These are phyloP conservation scores for Centella asiatica DNA, from an alignment of 129 eudicot genomes.

Conservation along the genomic window DNA sequence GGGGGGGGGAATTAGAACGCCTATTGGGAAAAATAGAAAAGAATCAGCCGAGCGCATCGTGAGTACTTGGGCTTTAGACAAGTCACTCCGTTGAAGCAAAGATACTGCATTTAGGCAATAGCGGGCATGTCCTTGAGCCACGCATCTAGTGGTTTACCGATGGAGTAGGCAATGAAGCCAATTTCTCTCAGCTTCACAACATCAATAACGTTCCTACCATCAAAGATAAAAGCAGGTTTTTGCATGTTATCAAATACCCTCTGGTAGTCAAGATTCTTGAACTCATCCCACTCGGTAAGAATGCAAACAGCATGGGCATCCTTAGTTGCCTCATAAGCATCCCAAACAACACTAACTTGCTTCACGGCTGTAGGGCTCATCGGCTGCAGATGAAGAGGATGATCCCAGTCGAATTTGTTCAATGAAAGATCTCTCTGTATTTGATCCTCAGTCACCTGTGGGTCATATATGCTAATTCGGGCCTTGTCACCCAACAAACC, in stretches of 20 bases:
- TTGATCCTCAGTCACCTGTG: slow-evolving; percentile 87
- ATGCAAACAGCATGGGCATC: slow-evolving; percentile 77
- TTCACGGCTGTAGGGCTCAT: slow-evolving; percentile 82
- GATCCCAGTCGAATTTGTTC: slow-evolving; percentile 91
- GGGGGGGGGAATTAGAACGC: slow-evolving; percentile 6
- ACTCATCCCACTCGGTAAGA: slow-evolving; percentile 88
- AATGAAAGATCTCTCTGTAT: slow-evolving; percentile 74
- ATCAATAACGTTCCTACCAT: slow-evolving; percentile 69
- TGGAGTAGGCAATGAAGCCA: slow-evolving; percentile 84
- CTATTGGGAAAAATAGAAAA: slow-evolving; percentile 32
- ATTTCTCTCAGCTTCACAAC: slow-evolving; percentile 60
- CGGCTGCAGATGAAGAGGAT: slow-evolving; percentile 90
- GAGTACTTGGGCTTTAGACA: not conserved
- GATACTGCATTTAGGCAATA: slow-evolving; percentile 31
- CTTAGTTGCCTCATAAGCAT: slow-evolving; percentile 79
- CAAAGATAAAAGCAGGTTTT: slow-evolving; percentile 81
- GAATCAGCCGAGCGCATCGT: slow-evolving; percentile 17
- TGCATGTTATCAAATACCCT: slow-evolving; percentile 75
- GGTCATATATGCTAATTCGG: slow-evolving; percentile 72
- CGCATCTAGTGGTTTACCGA: slow-evolving; percentile 84
- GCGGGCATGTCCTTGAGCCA: slow-evolving; percentile 96
- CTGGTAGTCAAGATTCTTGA: slow-evolving; percentile 70
- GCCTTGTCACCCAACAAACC: slow-evolving; percentile 84
- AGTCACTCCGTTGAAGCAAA: slow-evolving; percentile 1
- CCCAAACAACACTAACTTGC: slow-evolving; percentile 72